phyloP scores from a whole-genome alignment of 139 green algal species.

The Chlorella vulgaris region DNA sequence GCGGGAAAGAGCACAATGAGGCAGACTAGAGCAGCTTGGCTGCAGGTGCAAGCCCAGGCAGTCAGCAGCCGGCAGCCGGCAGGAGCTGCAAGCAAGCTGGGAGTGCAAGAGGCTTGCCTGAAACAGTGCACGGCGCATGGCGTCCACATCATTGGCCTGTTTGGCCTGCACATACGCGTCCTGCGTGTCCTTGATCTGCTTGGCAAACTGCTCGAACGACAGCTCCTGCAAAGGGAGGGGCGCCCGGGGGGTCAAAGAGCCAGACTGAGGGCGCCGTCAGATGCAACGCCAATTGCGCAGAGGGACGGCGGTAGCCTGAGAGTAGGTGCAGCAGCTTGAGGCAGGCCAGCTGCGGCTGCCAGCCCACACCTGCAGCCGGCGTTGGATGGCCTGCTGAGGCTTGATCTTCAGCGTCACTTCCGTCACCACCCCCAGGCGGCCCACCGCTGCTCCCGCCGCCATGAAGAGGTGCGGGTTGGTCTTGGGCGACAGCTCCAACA shows the following conservation, averaged over 20 bases:
- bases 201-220: conserved; percentile 28
- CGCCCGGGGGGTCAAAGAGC: neutral
- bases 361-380: conserved; percentile 20
- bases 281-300: too few species aligned
- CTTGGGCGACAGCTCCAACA: conserved; percentile 57
- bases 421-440: conserved; percentile 76
- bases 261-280: too few species aligned
- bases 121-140: conserved; percentile 23
- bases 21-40: too few species aligned
- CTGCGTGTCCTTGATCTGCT: conserved; percentile 41
- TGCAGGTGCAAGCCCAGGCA: too few species aligned
- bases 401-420: conserved; percentile 60
- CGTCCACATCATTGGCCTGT: conserved; percentile 10
- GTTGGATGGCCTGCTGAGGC: conserved; percentile 34
- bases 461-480: conserved; percentile 67
- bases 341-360: too few species aligned
- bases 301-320: too few species aligned
- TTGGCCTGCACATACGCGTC: conserved; percentile 45
- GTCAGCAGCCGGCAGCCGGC: too few species aligned
- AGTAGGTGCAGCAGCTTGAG: too few species aligned
- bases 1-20: too few species aligned
- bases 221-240: neutral
- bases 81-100: neutral
- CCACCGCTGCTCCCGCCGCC: conserved; percentile 50
- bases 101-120: neutral